phyloP scores from a whole-genome alignment of 352 stramenopile genomes.

The Phytopythium cucurbitacearum region DNA sequence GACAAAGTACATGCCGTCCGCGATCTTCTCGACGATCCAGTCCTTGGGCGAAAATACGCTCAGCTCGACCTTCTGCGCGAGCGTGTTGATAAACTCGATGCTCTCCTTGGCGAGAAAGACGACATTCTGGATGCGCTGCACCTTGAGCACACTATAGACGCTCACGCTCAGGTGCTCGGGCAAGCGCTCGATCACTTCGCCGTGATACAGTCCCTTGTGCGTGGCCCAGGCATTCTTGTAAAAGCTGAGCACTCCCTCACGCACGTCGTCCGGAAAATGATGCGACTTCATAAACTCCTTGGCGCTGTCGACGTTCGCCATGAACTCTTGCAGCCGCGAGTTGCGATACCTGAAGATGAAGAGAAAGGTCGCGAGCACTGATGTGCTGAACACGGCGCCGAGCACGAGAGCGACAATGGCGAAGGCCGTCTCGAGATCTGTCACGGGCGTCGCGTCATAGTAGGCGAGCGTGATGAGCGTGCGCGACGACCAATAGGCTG shows the following conservation, averaged over 20 bases:
- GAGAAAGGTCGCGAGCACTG: conserved; percentile 61
- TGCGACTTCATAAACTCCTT: conserved; percentile 75
- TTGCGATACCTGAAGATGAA: conserved; percentile 71
- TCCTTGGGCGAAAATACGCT: conserved; percentile 62
- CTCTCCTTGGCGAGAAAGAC: conserved; percentile 58
- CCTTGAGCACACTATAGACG: conserved; percentile 48
- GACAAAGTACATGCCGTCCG: conserved; percentile 66
- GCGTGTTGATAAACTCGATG: conserved; percentile 67
- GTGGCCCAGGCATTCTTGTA: conserved; percentile 60
- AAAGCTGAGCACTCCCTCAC: conserved; percentile 48
- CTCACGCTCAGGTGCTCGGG: conserved; percentile 56
- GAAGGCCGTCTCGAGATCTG: conserved; percentile 49
- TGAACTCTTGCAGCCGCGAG: conserved; percentile 54
- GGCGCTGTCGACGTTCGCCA: conserved; percentile 59
- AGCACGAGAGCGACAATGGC: conserved; percentile 55
- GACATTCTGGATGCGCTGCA: conserved; percentile 55
- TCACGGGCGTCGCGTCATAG: conserved; percentile 53
- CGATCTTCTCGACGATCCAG: conserved; percentile 66
- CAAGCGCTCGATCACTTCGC: conserved; percentile 39
- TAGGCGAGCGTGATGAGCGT: conserved; percentile 56
- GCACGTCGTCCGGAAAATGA: conserved; percentile 54
- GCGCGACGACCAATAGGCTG: conserved; percentile 55
- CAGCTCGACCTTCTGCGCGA: conserved; percentile 42
- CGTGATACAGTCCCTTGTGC: conserved; percentile 40
- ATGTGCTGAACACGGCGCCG: conserved; percentile 61